Conservation (phyloP, 306 rosid species). For the Echinosophora koreensis region DNA sequence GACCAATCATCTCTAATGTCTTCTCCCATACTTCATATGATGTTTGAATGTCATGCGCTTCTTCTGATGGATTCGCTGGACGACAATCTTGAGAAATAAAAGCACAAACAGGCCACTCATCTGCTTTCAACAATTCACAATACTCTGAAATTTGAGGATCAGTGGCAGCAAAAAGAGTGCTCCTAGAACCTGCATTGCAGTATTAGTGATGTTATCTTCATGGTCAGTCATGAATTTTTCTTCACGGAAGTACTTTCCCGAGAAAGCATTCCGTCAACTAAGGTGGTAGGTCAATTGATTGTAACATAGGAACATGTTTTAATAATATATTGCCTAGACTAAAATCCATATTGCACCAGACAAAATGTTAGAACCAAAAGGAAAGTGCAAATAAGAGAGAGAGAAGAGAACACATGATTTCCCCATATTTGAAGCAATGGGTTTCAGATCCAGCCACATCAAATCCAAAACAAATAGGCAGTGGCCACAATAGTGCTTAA, state of each 20-base stretch:
- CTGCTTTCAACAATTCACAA: conserved; percentile 86
- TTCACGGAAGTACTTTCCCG: background rate
- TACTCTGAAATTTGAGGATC: conserved; percentile 94
- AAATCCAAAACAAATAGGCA: conserved; percentile 3
- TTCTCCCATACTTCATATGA: conserved; percentile 83
- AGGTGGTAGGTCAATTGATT: conserved; percentile 2
- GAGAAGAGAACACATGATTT: background rate
- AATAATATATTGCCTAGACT: background rate
- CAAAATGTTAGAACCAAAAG: conserved; percentile 9
- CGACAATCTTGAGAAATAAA: conserved; percentile 89
- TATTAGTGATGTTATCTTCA: conserved; percentile 26
- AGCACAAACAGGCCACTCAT: conserved; percentile 91
- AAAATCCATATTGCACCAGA: conserved; percentile 3
- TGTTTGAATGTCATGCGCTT: conserved; percentile 75
- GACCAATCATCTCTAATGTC: conserved; percentile 87
- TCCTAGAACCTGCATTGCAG: conserved; percentile 89
- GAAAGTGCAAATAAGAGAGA: background rate
- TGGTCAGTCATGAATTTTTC: background rate
- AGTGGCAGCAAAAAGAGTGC: conserved; percentile 90
- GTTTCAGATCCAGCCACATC: conserved; percentile 24
- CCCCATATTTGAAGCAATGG: background rate
- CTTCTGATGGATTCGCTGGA: conserved; percentile 93
- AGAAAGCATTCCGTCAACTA: conserved; percentile 8
- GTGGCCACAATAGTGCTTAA: background rate
- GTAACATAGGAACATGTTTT: conserved; percentile 2